Evolutionary conservation across 352 stramenopile genomes (phyloP).

Genomic region (Peronospora farinosa): DNA sequence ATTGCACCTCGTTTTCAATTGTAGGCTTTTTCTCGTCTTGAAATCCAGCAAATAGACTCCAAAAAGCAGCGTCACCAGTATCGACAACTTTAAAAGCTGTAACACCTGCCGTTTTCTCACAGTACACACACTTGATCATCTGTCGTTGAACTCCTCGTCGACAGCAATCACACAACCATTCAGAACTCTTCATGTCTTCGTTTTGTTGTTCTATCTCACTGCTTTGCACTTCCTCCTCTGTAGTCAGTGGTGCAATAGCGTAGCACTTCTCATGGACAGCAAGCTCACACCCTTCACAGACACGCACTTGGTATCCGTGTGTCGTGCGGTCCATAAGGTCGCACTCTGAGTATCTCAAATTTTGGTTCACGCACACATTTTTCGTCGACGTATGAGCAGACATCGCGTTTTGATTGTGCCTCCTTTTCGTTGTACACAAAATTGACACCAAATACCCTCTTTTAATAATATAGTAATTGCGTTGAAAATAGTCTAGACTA

Average conservation of each 20-base stretch:
- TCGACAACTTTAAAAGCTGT: constrained; percentile 31
- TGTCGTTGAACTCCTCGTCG: constrained; percentile 14
- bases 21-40: background rate
- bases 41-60: constrained; percentile 9
- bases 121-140: constrained; percentile 33
- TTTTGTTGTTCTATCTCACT: background rate
- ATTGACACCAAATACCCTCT: too few species aligned
- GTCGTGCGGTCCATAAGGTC: constrained; percentile 4
- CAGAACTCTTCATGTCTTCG: background rate
- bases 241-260: constrained; percentile 1
- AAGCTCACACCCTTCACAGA: constrained; percentile 31
- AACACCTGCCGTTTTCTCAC: constrained; percentile 24
- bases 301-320: constrained; percentile 11
- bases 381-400: background rate
- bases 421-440: too few species aligned
- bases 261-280: constrained; percentile 39
- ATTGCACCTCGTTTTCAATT: constrained; percentile 3
- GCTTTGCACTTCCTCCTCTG: background rate
- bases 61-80: constrained; percentile 15
- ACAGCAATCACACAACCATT: constrained; percentile 48
- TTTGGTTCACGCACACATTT: background rate
- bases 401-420: too few species aligned
- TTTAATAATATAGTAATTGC: background rate
- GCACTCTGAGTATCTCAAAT: constrained; percentile 19
- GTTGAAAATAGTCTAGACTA: constrained; percentile 10